Evolutionary conservation across 139 green algal genomes (phyloP).

Genomic region (Chlamydomonas sp.): DNA sequence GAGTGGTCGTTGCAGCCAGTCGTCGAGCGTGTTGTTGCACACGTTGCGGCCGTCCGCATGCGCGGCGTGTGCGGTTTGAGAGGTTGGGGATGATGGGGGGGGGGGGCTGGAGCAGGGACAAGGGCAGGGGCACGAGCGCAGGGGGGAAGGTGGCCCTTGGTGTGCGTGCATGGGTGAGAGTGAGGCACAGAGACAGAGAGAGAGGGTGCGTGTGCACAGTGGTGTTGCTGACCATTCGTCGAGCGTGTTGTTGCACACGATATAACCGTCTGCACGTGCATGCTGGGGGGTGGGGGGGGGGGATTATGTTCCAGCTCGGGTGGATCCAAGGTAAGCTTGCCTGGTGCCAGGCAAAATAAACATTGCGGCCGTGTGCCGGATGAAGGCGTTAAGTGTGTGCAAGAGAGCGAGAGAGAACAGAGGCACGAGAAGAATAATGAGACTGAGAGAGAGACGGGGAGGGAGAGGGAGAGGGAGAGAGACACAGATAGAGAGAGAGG

Average conservation of each 20-base stretch:
- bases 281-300: slow-evolving; percentile 86
- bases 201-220: background rate
- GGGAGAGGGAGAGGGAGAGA: too few species aligned
- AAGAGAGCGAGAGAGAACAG: too few species aligned
- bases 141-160: background rate
- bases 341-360: too few species aligned
- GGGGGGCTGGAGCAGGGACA: background rate
- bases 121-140: background rate
- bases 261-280: slow-evolving; percentile 71
- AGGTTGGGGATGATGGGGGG: slow-evolving; percentile 47
- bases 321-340: too few species aligned
- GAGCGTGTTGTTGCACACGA: slow-evolving; percentile 91
- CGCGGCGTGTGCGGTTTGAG: slow-evolving; percentile 81
- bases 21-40: background rate
- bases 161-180: background rate
- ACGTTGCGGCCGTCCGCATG: slow-evolving; percentile 39
- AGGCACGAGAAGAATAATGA: background rate
- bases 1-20: background rate
- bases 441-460: background rate
- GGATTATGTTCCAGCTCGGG: too few species aligned
- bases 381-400: background rate
- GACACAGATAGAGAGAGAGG: slow-evolving; percentile 66
- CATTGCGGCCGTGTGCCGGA: background rate
- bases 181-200: background rate
- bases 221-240: too few species aligned